phyloP scores from a whole-genome alignment of 306 rosid species.

The Casuarina glauca region DNA sequence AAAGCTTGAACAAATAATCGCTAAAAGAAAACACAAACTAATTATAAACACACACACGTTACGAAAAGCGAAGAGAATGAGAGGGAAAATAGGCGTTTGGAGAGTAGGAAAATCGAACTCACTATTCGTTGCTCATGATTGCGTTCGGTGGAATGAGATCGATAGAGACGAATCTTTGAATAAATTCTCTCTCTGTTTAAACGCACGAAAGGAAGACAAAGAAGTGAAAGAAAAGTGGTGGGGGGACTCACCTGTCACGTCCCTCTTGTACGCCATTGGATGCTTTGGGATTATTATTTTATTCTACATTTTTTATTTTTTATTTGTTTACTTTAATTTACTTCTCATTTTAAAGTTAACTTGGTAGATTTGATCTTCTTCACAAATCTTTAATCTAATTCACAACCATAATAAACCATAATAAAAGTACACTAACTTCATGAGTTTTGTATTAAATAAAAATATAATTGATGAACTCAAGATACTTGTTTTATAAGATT shows the following conservation, averaged over 20 bases:
- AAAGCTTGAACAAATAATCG: conserved; percentile 91
- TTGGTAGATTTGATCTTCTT: too few species aligned
- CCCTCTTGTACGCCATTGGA: neutral
- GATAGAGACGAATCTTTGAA: neutral
- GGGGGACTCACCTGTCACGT: neutral
- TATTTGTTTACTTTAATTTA: too few species aligned
- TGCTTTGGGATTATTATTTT: too few species aligned
- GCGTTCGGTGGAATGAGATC: neutral
- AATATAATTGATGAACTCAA: too few species aligned
- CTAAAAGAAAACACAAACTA: conserved; percentile 33
- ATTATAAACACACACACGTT: neutral
- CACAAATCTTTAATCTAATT: too few species aligned
- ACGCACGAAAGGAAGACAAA: neutral
- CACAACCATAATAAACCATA: too few species aligned
- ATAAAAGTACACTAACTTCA: too few species aligned
- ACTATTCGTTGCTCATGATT: conserved; percentile 87
- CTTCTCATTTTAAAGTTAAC: too few species aligned
- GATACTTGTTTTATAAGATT: too few species aligned
- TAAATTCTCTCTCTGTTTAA: neutral
- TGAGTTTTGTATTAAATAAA: too few species aligned
- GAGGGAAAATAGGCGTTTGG: neutral
- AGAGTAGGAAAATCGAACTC: conserved; percentile 31
- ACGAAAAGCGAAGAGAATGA: neutral
- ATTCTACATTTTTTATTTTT: too few species aligned
- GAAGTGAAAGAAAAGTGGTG: neutral